Evolutionary conservation across 805 yeast genomes (phyloP).

Genomic region (Candida yuanshanica): DNA sequence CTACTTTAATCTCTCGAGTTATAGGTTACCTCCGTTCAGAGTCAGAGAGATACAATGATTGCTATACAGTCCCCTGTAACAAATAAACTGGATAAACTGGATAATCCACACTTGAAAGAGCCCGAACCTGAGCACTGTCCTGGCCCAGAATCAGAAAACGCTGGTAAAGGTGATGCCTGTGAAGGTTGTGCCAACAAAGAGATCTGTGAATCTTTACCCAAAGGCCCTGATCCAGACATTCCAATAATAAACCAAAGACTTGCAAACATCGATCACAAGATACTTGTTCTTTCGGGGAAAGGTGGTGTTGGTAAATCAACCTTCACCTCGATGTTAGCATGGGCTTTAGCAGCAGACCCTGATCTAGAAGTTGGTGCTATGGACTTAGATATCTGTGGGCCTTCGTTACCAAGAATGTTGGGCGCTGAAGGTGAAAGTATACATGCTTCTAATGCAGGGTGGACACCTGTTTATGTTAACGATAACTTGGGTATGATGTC

Average conservation of each 20-base stretch:
- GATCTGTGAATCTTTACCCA: conserved; percentile 81
- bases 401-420: conserved; percentile 90
- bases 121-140: conserved; percentile 98
- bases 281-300: conserved; percentile 76
- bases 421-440: conserved; percentile 85
- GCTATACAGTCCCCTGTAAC: conserved; percentile 1
- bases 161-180: conserved; percentile 94
- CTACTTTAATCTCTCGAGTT: no score
- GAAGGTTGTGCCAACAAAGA: conserved; percentile 90
- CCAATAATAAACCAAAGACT: conserved; percentile 68
- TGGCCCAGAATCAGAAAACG: conserved; percentile 91
- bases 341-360: conserved; percentile 80
- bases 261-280: conserved; percentile 64
- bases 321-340: conserved; percentile 89
- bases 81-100: conserved; percentile 3
- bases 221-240: conserved; percentile 94
- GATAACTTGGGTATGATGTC: conserved; percentile 96
- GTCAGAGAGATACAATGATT: conserved; percentile 4
- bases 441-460: conserved; percentile 87
- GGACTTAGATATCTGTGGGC: conserved; percentile 98
- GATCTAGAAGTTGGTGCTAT: conserved; percentile 84
- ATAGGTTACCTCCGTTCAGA: no score
- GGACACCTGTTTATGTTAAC: conserved; percentile 95
- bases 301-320: conserved; percentile 99
- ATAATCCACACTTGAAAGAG: conserved; percentile 34